Evolutionary conservation across 306 rosid genomes (phyloP), one percentile per base, ranked within the genome.

Genomic region (Vachellia collinsii): DNA sequence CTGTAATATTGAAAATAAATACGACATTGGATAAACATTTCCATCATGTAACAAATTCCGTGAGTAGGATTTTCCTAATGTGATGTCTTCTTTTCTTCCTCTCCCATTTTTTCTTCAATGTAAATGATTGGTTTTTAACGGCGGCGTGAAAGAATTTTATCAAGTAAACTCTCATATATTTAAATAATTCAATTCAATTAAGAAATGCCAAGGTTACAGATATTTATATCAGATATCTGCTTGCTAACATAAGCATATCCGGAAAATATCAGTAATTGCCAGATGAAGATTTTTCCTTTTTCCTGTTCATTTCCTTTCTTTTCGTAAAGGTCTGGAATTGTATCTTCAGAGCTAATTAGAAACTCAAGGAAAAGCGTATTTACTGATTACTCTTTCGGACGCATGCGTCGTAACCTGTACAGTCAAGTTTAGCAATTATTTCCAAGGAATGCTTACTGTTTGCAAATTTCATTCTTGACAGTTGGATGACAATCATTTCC

Each of bases 401-500:
- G 65, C 62, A 23, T n/a, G 63, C 20, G 11, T 39, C 22, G 17
- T 70, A 53, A n/a, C 72, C 68, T 42, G 64, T 53, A 53, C 64
- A 75, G 68, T 77, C 62, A 50, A 50, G 56, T 25, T 25, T 36
- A 44, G 50, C 41, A 75, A 71, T 43, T 48, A 74, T 23, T 75
- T 38, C 36, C 16, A 42, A 77, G 34, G 44, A 69, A 73, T 23
- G 81, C 97, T 92, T 83, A 94, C 97, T 83, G 86, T 46, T 80
- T 83, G 88, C 94, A 79, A 67, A 93, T 85, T 90, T 93, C 98
- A 51, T 76, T 88, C 90, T 90, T 88, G 38, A 93, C 74, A 17
- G 79, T 70, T 78, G 97, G 87, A 89, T 95, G 97, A 54, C 98
- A 91, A 48, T 89, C 98, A 83, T 90, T 88, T 85, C 97, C 97